A percentile compares a stretch with the other conserved stretches of the same genome.
phyloP scores from a whole-genome alignment of 106 monocot species.

The Dioscorea dumetorum region DNA sequence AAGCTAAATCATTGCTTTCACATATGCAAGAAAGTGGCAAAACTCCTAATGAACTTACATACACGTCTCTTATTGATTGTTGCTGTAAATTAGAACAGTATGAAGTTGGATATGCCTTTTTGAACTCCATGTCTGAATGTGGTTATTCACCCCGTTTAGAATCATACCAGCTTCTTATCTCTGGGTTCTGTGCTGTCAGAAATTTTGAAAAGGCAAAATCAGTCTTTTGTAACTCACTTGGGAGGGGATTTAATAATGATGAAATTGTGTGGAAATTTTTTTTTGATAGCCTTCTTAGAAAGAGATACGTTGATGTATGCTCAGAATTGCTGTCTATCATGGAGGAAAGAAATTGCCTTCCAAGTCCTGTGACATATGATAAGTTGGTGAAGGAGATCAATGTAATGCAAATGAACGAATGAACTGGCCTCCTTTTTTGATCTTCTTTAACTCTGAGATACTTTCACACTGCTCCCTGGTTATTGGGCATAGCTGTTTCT shows the following conservation, averaged over 20 bases:
- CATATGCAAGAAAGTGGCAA: constrained; percentile 31
- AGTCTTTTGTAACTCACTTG: constrained; percentile 33
- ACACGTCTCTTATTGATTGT: constrained; percentile 35
- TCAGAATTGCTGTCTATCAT: constrained; percentile 40
- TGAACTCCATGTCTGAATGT: constrained; percentile 27
- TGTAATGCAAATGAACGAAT: background rate
- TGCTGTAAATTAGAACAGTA: constrained; percentile 23
- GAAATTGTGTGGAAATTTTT: constrained; percentile 50
- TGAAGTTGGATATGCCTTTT: constrained; percentile 21
- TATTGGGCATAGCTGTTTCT: background rate
- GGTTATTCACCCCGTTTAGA: constrained; percentile 38
- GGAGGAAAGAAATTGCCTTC: constrained; percentile 31
- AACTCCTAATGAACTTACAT: constrained; percentile 39
- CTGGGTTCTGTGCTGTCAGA: constrained; percentile 45
- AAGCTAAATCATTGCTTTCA: constrained; percentile 27
- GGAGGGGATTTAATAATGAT: constrained; percentile 36
- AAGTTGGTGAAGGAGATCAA: constrained; percentile 22
- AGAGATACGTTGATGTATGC: constrained; percentile 25
- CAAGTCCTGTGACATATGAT: constrained; percentile 28
- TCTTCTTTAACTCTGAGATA: no score
- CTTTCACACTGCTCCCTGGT: no score
- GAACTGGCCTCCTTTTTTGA: background rate
- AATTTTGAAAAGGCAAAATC: constrained; percentile 33
- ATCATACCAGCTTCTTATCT: constrained; percentile 30
- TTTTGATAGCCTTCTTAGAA: constrained; percentile 26